A percentile compares a stretch with the other conserved stretches of the same genome.
Conservation (phyloP, 192 early-diverging fungal species). For the Globomyces pollinis-pini region DNA sequence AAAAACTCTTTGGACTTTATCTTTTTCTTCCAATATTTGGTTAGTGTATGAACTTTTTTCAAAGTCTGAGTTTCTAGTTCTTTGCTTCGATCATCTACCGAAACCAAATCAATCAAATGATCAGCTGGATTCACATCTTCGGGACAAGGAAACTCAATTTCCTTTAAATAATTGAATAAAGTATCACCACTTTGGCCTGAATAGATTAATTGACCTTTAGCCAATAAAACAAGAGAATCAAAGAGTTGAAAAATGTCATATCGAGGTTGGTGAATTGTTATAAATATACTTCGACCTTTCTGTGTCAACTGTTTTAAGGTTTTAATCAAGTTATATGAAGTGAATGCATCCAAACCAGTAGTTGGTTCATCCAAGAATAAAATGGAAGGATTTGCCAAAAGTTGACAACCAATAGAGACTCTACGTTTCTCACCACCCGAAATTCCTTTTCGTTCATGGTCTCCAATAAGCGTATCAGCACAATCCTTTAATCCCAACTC, state of each 20-base stretch:
- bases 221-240: constrained; percentile 70
- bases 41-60: neutral
- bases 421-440: constrained; percentile 83
- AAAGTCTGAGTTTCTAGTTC: constrained; percentile 17
- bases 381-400: constrained; percentile 58
- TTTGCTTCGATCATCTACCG: constrained; percentile 28
- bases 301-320: constrained; percentile 4
- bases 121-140: constrained; percentile 13
- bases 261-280: constrained; percentile 30
- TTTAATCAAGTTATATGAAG: constrained; percentile 53
- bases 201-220: constrained; percentile 51
- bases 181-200: constrained; percentile 37
- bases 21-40: neutral
- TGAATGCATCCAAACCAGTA: constrained; percentile 55
- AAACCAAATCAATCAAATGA: constrained; percentile 49
- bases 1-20: no score
- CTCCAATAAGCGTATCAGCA: constrained; percentile 34
- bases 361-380: constrained; percentile 53
- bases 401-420: constrained; percentile 76
- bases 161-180: constrained; percentile 30
- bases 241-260: constrained; percentile 72
- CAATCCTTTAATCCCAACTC: constrained; percentile 41
- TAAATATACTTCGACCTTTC: constrained; percentile 35
- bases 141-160: constrained; percentile 12
- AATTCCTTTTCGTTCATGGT: constrained; percentile 47